These are phyloP conservation scores for Claviceps sp. DNA, from an alignment of 2,329 filamentous ascomycete species.

Conservation along the genomic window DNA sequence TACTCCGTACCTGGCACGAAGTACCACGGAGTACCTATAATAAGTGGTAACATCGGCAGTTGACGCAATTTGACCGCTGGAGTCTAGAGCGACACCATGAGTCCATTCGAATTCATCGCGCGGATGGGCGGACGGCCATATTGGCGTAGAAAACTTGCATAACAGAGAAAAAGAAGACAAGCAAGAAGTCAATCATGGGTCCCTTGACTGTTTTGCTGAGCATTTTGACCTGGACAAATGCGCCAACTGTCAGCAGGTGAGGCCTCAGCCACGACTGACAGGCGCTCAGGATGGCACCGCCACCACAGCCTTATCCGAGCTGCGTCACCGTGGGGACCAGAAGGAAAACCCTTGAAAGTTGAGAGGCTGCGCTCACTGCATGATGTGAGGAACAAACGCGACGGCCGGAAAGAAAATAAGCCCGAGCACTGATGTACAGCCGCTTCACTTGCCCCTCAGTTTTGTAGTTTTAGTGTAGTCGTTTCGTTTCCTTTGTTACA, in stretches of 20 bases:
- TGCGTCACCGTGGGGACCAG: conserved; percentile 14
- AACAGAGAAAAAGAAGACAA: too few species aligned
- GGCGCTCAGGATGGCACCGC: not conserved
- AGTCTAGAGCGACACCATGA: too few species aligned
- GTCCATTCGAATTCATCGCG: too few species aligned
- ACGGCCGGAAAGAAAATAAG: not conserved
- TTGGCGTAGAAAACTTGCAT: too few species aligned
- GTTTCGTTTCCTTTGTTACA: not conserved
- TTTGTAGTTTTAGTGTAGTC: not conserved
- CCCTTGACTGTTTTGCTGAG: too few species aligned
- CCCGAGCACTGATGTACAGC: not conserved
- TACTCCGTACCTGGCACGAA: too few species aligned
- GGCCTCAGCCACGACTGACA: not conserved
- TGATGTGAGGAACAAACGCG: not conserved
- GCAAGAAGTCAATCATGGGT: too few species aligned
- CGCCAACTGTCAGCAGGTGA: not conserved
- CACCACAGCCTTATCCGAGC: not conserved
- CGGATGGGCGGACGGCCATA: too few species aligned
- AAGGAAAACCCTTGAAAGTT: not conserved
- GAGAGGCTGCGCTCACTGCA: not conserved
- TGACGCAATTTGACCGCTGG: too few species aligned
- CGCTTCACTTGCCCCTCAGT: not conserved
- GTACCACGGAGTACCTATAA: too few species aligned
- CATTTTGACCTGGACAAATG: too few species aligned
- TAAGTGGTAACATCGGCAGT: too few species aligned